Percentiles rank a stretch among this genome's conserved stretches.
phyloP scores from a whole-genome alignment of 2,329 filamentous ascomycete genomes.

The Aspergillus sp. region DNA sequence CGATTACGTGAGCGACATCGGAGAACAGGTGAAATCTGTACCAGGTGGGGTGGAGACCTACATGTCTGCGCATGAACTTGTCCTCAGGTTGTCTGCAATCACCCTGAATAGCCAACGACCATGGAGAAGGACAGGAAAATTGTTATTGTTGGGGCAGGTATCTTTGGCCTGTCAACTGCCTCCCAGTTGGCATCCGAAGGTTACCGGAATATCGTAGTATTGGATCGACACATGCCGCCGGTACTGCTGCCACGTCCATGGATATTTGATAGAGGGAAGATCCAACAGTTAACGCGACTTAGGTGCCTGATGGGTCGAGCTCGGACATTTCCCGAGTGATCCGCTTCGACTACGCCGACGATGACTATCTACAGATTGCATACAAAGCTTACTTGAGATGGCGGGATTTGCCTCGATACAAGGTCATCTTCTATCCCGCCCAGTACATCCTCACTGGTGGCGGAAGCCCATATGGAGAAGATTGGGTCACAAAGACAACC shows the following conservation, averaged over 20 bases:
- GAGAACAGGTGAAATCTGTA: neutral
- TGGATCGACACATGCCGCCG: slow-evolving; percentile 15
- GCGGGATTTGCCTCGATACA: slow-evolving; percentile 9
- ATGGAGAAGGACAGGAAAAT: neutral
- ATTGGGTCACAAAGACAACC: slow-evolving; percentile 10
- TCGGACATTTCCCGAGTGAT: slow-evolving; percentile 33
- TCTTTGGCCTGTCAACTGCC: slow-evolving; percentile 12
- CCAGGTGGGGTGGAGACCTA: too few species aligned
- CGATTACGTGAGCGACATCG: neutral
- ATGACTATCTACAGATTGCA: slow-evolving; percentile 24
- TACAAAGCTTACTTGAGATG: slow-evolving; percentile 23
- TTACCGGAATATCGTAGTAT: slow-evolving; percentile 9
- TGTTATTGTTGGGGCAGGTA: slow-evolving; percentile 8
- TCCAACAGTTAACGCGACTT: too few species aligned
- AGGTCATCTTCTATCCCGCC: slow-evolving; percentile 12
- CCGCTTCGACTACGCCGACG: slow-evolving; percentile 31
- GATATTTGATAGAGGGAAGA: too few species aligned
- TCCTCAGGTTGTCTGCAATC: too few species aligned
- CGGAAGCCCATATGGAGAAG: slow-evolving; percentile 3
- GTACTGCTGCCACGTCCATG: neutral
- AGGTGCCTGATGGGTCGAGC: slow-evolving; percentile 29
- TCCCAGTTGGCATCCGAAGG: slow-evolving; percentile 6
- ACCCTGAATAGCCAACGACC: neutral
- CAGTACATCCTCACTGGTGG: slow-evolving; percentile 10
- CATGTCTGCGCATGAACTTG: too few species aligned